Base-by-base conservation (phyloP, 2,329 filamentous ascomycete genomes). In the Cladobotryum protrusum region DNA sequence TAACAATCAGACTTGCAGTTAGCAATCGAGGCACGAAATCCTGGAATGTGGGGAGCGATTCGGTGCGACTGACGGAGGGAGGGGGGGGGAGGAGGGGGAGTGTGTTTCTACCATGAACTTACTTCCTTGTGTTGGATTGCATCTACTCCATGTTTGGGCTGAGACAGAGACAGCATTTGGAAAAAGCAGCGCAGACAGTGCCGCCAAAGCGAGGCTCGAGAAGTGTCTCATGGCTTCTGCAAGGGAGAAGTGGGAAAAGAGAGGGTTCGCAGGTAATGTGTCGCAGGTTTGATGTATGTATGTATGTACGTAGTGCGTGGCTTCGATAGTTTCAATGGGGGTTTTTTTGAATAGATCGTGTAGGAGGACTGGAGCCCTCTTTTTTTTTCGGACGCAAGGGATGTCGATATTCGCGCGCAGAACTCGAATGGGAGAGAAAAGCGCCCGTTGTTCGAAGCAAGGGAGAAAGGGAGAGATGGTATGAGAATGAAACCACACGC, bases 81-180 rank as follows among this genome's bases (percentile, higher is more conserved):
- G 36, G 17, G 33, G 29, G 5, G 4, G 35, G 18, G 20, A 4
- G 17, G 33, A 33, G 5, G 4, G 35, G 18, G 20, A 4, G 42
- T 43, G 42, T 43, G 35, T 43, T 29, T 47, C 29, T 18, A 24
- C n/a, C 17, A 5, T 17, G 11, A 24, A 56, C 66, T 56, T 63
- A 70, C 67, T 62, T 49, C 61, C 59, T 18, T 62, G 54, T 40
- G 71, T 54, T 17, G 70, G 70, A 47, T 72, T 72, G 56, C 70
- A 72, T 52, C 53, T 58, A 48, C 68, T 71, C 58, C 62, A 72
- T 50, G 70, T 72, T 52, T 72, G 70, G 5, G 68, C 69, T 29
- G 61, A 59, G 20, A 52, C 63, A 19, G 58, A 50, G 20, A 52
- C 63, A 19, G 58, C 50, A 19, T 54, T 52, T 20, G 59, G 44